These are phyloP conservation scores for Boletus speciosus DNA, from an alignment of 768 basidiomycete species.

Conservation along the genomic window DNA sequence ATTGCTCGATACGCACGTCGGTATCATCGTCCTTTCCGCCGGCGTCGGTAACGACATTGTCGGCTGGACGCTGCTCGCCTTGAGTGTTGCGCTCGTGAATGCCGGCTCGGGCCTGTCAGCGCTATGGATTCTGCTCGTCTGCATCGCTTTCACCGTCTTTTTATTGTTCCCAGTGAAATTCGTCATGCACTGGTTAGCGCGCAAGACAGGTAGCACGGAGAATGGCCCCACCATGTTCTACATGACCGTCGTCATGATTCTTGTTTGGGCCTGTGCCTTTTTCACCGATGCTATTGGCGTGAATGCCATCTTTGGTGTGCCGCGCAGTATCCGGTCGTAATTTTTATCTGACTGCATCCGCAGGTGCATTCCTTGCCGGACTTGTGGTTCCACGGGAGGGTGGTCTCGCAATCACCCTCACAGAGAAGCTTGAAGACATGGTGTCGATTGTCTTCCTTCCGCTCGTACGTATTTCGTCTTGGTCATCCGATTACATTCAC, in stretches of 20 bases:
- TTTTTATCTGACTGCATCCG: neutral
- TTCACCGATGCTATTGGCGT: slow-evolving; percentile 93
- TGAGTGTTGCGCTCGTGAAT: slow-evolving; percentile 91
- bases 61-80: slow-evolving; percentile 84
- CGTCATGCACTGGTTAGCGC: slow-evolving; percentile 67
- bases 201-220: slow-evolving; percentile 73
- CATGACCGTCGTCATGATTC: slow-evolving; percentile 80
- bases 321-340: neutral
- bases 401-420: slow-evolving; percentile 80
- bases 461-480: slow-evolving; percentile 42
- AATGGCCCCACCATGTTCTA: slow-evolving; percentile 84
- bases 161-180: slow-evolving; percentile 65
- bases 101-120: slow-evolving; percentile 80
- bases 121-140: slow-evolving; percentile 76
- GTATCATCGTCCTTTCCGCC: slow-evolving; percentile 88
- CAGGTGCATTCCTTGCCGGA: slow-evolving; percentile 80
- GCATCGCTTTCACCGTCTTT: slow-evolving; percentile 78
- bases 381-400: slow-evolving; percentile 84
- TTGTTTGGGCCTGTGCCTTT: slow-evolving; percentile 85
- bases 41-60: slow-evolving; percentile 88
- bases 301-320: slow-evolving; percentile 81
- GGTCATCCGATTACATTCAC: neutral
- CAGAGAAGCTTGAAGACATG: slow-evolving; percentile 96
- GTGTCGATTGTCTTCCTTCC: slow-evolving; percentile 88
- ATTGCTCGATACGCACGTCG: slow-evolving; percentile 87